A percentile compares a stretch with the other conserved stretches of the same genome.
Conservation (phyloP, 2,329 filamentous ascomycete species). For the Colletotrichum aenigma region DNA sequence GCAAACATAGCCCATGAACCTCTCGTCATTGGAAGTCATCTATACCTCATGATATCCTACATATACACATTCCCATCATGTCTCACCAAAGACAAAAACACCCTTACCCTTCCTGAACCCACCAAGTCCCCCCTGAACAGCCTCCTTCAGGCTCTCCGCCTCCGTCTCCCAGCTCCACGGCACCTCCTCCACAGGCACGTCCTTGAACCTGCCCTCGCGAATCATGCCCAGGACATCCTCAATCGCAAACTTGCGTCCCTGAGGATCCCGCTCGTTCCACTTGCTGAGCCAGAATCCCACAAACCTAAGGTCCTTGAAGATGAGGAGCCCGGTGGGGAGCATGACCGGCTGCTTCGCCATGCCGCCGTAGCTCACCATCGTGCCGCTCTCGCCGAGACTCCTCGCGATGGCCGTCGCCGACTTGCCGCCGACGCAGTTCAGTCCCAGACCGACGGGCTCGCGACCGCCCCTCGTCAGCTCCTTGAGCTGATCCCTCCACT, state of each 20-base stretch:
- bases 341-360: constrained; percentile 89
- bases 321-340: constrained; percentile 82
- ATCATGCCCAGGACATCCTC: constrained; percentile 81
- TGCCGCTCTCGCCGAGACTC: constrained; percentile 68
- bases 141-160: constrained; percentile 68
- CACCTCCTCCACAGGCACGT: constrained; percentile 82
- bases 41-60: neutral
- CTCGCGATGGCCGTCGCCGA: constrained; percentile 80
- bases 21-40: neutral
- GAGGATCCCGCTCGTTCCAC: constrained; percentile 80
- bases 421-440: constrained; percentile 96
- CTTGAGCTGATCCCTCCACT: constrained; percentile 65
- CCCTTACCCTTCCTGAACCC: constrained; percentile 90
- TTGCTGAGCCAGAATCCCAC: constrained; percentile 93
- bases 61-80: constrained; percentile 36
- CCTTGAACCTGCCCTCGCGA: constrained; percentile 76
- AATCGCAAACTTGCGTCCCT: constrained; percentile 80
- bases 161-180: constrained; percentile 84
- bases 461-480: constrained; percentile 74
- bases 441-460: constrained; percentile 74
- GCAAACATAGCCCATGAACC: neutral
- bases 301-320: constrained; percentile 91
- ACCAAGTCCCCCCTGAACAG: constrained; percentile 81
- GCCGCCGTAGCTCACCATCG: constrained; percentile 91
- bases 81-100: constrained; percentile 79